A percentile compares a stretch with the other conserved stretches of the same genome.
Evolutionary conservation across 2,329 filamentous ascomycete species (phyloP).

Genomic region (Botrytis tulipae): DNA sequence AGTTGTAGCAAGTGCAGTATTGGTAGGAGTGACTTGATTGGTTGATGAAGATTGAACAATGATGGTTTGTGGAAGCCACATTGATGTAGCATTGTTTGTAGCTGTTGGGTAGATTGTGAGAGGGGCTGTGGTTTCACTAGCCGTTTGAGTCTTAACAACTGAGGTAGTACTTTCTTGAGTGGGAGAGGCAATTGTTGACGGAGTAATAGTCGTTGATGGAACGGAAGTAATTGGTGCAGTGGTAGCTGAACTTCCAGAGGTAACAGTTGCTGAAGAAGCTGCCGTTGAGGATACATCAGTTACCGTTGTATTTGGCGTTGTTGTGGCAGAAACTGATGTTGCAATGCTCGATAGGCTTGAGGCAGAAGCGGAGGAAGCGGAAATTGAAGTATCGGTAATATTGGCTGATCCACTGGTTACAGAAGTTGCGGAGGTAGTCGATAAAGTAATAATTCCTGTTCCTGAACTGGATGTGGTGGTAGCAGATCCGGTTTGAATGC

Average conservation of each 20-base stretch:
- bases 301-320: slow-evolving; percentile 3
- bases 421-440: background rate
- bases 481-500: background rate
- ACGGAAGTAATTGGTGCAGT: slow-evolving; percentile 14
- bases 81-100: slow-evolving; percentile 31
- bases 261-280: slow-evolving; percentile 12
- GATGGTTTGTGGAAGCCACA: slow-evolving; percentile 29
- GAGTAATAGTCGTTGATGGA: slow-evolving; percentile 12
- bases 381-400: background rate
- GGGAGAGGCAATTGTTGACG: slow-evolving; percentile 16
- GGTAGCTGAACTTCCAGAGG: slow-evolving; percentile 5
- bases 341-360: slow-evolving; percentile 7
- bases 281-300: slow-evolving; percentile 17
- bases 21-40: slow-evolving; percentile 22
- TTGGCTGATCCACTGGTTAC: background rate
- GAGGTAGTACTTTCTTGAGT: background rate
- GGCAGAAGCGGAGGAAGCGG: background rate
- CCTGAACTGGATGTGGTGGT: background rate
- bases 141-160: slow-evolving; percentile 10
- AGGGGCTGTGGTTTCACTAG: slow-evolving; percentile 20
- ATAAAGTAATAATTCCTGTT: slow-evolving; percentile 10
- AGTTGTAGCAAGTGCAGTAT: slow-evolving; percentile 32
- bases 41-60: slow-evolving; percentile 31
- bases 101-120: slow-evolving; percentile 30
- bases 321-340: slow-evolving; percentile 12